Percentiles rank a stretch among this genome's conserved stretches.
phyloP scores from a whole-genome alignment of 345 rosid species.

The Firmiana major region DNA sequence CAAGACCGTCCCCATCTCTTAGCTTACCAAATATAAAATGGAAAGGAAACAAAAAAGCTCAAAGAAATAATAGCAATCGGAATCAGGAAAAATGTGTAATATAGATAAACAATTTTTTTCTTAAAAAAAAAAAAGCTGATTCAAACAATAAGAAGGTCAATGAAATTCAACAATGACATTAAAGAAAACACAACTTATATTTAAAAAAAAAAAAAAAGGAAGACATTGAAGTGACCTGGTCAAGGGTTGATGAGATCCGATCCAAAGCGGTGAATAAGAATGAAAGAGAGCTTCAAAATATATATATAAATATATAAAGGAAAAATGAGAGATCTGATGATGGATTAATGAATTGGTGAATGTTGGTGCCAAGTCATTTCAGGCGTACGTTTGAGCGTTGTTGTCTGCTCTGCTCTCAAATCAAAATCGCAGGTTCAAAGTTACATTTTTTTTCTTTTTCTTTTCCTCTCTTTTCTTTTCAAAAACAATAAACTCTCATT shows the following conservation, averaged over 20 bases:
- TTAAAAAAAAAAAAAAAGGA: not conserved
- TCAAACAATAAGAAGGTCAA: not conserved
- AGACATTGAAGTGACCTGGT: slow-evolving; percentile 11
- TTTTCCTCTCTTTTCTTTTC: not conserved
- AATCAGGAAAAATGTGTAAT: not conserved
- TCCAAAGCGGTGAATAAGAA: not conserved
- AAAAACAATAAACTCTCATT: no score
- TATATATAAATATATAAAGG: no score
- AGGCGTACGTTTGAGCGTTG: not conserved
- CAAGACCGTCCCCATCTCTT: not conserved
- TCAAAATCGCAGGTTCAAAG: not conserved
- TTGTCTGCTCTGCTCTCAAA: not conserved
- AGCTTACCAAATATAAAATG: not conserved
- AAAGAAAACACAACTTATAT: not conserved
- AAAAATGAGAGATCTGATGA: slow-evolving; percentile 7
- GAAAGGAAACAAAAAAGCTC: not conserved
- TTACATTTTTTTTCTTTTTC: not conserved
- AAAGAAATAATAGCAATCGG: not conserved
- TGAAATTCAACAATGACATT: not conserved
- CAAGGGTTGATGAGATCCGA: slow-evolving; percentile 5
- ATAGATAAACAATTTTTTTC: not conserved
- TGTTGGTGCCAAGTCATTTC: not conserved
- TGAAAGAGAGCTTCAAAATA: not conserved
- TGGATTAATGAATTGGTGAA: not conserved
- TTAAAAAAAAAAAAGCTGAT: not conserved